A percentile compares a stretch with the other conserved stretches of the same genome.
phyloP scores from a whole-genome alignment of 345 rosid genomes.

The Citrus australasica region DNA sequence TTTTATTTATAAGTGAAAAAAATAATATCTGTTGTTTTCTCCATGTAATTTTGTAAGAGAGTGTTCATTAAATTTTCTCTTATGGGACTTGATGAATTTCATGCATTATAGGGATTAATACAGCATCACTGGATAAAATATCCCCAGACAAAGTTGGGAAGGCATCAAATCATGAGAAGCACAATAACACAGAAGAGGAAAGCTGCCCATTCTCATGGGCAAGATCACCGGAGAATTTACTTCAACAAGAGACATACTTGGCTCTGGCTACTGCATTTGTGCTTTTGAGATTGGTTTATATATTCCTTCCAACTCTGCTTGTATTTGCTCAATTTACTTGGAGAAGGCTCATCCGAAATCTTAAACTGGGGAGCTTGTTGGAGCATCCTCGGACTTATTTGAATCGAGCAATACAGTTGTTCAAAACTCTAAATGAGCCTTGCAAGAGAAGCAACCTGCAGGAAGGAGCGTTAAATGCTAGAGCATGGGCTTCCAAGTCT shows the following conservation, averaged over 20 bases:
- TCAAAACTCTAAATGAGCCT: constrained; percentile 62
- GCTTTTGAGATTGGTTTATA: constrained; percentile 52
- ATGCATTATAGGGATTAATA: constrained; percentile 43
- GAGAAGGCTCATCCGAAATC: constrained; percentile 44
- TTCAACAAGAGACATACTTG: constrained; percentile 76
- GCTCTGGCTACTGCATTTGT: constrained; percentile 75
- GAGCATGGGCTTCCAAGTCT: constrained; percentile 93
- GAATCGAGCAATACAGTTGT: constrained; percentile 47
- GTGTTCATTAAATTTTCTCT: background rate
- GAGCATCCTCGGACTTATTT: constrained; percentile 64
- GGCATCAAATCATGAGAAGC: constrained; percentile 46
- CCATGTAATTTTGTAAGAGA: background rate
- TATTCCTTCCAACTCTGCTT: constrained; percentile 49
- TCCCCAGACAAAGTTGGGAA: constrained; percentile 33
- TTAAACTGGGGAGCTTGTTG: constrained; percentile 49
- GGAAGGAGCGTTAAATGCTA: constrained; percentile 86
- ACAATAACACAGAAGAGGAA: constrained; percentile 49
- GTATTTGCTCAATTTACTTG: constrained; percentile 37
- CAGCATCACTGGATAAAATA: constrained; percentile 36
- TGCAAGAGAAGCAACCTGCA: constrained; percentile 85
- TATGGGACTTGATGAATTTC: constrained; percentile 2
- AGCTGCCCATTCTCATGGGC: constrained; percentile 97
- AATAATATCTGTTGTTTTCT: background rate
- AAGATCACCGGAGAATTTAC: constrained; percentile 87
- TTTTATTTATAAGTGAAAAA: background rate